Conservation (phyloP, 1,284 basidiomycete genomes). For the Trichosporon asahii region DNA sequence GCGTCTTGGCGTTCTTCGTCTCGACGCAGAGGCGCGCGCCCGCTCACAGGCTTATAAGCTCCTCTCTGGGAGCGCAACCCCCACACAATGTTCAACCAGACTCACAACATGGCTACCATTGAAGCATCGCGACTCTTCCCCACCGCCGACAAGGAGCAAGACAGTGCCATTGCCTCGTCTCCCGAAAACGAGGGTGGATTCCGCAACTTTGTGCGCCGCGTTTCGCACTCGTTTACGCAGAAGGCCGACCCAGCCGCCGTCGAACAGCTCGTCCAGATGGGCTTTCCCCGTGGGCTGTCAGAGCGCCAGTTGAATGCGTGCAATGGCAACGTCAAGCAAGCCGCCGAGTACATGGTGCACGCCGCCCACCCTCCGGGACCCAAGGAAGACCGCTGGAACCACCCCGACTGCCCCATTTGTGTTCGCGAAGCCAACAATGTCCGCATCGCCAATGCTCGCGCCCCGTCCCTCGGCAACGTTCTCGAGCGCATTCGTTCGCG, state of each 20-base stretch:
- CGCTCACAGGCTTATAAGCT: not conserved
- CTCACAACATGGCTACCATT: conserved; percentile 1
- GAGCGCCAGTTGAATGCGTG: conserved; percentile 16
- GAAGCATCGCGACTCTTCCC: conserved; percentile 2
- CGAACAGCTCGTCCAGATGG: conserved; percentile 21
- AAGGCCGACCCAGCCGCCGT: not conserved
- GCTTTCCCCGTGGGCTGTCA: conserved; percentile 19
- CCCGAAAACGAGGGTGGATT: conserved; percentile 10
- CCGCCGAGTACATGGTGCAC: conserved; percentile 24
- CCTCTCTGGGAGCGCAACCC: not conserved
- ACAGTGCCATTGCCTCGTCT: not conserved
- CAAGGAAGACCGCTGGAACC: conserved; percentile 48
- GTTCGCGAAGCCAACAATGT: conserved; percentile 22
- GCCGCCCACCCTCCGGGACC: conserved; percentile 28
- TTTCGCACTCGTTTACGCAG: conserved; percentile 12
- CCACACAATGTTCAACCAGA: not conserved
- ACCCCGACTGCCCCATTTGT: conserved; percentile 26
- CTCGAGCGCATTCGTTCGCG: conserved; percentile 18
- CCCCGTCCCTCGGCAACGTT: conserved; percentile 12
- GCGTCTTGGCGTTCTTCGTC: not conserved
- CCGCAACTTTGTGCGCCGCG: conserved; percentile 17
- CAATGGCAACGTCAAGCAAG: conserved; percentile 12
- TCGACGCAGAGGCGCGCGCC: too few relatives aligned
- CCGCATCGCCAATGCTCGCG: conserved; percentile 17
- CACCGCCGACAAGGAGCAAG: not conserved